Conservation (phyloP, 257 asterid genomes). For the Solanum corneliomulleri region DNA sequence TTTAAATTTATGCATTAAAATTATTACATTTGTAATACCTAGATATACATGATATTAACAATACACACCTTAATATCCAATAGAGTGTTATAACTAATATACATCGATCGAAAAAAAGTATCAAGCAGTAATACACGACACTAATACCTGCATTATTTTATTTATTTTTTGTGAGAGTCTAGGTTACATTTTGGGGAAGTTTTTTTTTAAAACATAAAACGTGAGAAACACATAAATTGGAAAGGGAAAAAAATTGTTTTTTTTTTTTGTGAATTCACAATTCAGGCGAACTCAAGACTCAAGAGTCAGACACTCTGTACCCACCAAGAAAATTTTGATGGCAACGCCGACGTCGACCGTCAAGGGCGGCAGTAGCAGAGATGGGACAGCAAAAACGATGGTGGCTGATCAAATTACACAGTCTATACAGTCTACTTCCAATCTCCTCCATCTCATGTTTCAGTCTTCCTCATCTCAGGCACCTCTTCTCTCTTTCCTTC, state of each 20-base stretch:
- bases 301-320: background rate
- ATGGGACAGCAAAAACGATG: constrained; percentile 48
- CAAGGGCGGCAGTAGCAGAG: constrained; percentile 15
- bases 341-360: background rate
- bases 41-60: no score
- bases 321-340: background rate
- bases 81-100: no score
- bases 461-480: constrained; percentile 34
- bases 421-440: constrained; percentile 70
- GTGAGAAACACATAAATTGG: background rate
- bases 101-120: no score
- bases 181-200: no score
- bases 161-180: no score
- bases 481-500: background rate
- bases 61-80: no score
- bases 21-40: no score
- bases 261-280: background rate
- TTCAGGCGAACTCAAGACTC: background rate
- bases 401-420: constrained; percentile 82
- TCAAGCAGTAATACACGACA: no score
- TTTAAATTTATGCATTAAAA: no score
- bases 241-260: background rate
- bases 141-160: no score
- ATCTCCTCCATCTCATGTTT: constrained; percentile 88
- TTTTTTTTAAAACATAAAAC: background rate